Evolutionary conservation across 192 early-diverging fungal genomes (phyloP).

Genomic region (Pilobolus umbonatus): DNA sequence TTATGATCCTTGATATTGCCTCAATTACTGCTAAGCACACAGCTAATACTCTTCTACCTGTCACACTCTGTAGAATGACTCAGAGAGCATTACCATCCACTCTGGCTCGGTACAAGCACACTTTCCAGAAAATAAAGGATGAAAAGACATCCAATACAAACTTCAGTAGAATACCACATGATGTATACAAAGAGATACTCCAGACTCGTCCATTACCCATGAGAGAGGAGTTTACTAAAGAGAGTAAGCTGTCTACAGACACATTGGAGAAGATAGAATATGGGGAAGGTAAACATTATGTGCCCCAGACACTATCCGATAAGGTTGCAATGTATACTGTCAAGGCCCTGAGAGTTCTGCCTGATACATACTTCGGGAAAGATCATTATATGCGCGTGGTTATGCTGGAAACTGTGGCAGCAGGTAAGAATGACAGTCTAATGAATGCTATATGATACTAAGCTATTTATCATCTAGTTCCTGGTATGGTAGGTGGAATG

Average conservation of each 20-base stretch:
- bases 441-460: slow-evolving; percentile 1
- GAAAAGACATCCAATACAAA: no score
- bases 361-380: slow-evolving; percentile 66
- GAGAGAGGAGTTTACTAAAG: slow-evolving; percentile 54
- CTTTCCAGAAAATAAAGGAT: no score
- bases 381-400: slow-evolving; percentile 78
- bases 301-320: slow-evolving; percentile 52
- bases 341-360: slow-evolving; percentile 56
- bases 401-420: slow-evolving; percentile 72
- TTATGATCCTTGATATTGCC: no score
- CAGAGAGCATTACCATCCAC: no score
- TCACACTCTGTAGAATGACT: no score
- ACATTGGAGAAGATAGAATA: slow-evolving; percentile 61
- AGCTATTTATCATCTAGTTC: slow-evolving; percentile 39
- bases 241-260: slow-evolving; percentile 42
- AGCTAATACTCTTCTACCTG: no score
- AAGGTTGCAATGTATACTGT: slow-evolving; percentile 61
- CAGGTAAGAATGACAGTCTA: no score
- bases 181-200: slow-evolving; percentile 24
- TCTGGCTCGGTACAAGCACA: no score
- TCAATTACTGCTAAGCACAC: no score
- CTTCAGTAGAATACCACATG: slow-evolving; percentile 25
- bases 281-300: slow-evolving; percentile 55
- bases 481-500: slow-evolving; percentile 87
- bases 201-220: slow-evolving; percentile 46